Evolutionary conservation across 768 basidiomycete genomes (phyloP).

Genomic region (Phallus indusiatus): DNA sequence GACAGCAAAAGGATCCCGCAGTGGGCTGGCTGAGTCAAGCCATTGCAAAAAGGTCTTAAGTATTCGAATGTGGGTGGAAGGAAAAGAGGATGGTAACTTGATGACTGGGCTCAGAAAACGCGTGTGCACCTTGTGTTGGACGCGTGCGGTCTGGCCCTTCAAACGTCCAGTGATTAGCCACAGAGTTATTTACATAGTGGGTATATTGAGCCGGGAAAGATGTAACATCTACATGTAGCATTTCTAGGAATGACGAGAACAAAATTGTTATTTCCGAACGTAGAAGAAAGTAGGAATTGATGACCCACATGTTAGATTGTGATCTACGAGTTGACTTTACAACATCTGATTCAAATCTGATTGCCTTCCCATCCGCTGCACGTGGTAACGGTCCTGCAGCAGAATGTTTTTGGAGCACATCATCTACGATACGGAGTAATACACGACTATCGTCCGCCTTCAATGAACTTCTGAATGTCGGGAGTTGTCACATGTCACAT

Average conservation of each 20-base stretch:
- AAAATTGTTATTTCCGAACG: too few relatives aligned
- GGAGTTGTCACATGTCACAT: too few relatives aligned
- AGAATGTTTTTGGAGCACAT: not conserved
- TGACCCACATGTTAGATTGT: too few relatives aligned
- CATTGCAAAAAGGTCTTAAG: not conserved
- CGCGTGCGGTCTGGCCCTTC: not conserved
- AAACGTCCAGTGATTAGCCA: conserved; percentile 3
- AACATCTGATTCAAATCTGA: too few relatives aligned
- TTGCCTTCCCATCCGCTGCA: not conserved
- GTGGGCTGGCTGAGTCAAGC: not conserved
- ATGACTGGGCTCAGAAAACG: not conserved
- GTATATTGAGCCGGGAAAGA: too few relatives aligned
- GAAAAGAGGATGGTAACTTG: not conserved
- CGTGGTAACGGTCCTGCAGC: not conserved
- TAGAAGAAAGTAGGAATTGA: too few relatives aligned
- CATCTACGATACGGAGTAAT: too few relatives aligned
- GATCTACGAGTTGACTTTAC: not conserved
- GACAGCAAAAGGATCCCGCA: not conserved
- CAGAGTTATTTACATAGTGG: not conserved
- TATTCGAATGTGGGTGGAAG: not conserved
- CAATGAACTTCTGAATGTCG: too few relatives aligned
- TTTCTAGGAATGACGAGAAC: too few relatives aligned
- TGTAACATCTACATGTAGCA: too few relatives aligned
- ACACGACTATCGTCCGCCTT: too few relatives aligned
- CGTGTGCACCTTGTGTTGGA: not conserved